A percentile compares a stretch with the other conserved stretches of the same genome.
These are phyloP conservation scores for Diaporthe sp. DNA, from an alignment of 2,329 filamentous ascomycete genomes.

Conservation along the genomic window DNA sequence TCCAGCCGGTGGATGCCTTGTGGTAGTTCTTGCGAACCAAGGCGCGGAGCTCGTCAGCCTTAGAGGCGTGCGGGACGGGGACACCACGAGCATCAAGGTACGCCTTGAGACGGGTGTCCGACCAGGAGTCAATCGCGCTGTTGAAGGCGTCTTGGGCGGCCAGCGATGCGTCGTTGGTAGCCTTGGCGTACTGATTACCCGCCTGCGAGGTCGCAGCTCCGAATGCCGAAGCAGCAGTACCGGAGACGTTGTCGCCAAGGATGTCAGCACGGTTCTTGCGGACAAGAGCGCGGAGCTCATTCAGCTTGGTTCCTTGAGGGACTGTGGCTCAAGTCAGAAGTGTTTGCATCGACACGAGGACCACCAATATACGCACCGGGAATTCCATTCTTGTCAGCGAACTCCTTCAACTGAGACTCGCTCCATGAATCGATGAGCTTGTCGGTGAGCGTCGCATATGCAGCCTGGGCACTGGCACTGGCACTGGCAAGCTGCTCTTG, in stretches of 20 bases:
- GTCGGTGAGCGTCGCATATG: slow-evolving; percentile 82
- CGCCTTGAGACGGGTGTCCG: slow-evolving; percentile 80
- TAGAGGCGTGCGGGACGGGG: slow-evolving; percentile 77
- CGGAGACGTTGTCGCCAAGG: slow-evolving; percentile 71
- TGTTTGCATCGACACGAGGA: background rate
- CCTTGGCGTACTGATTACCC: slow-evolving; percentile 80
- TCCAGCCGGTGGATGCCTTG: slow-evolving; percentile 75
- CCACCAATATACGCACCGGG: slow-evolving; percentile 45
- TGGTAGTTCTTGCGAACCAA: slow-evolving; percentile 79
- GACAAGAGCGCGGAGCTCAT: slow-evolving; percentile 89
- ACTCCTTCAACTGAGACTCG: slow-evolving; percentile 89
- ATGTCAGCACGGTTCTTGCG: slow-evolving; percentile 85
- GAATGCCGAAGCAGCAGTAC: slow-evolving; percentile 67
- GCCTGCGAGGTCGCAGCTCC: slow-evolving; percentile 81
- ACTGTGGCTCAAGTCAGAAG: slow-evolving; percentile 61
- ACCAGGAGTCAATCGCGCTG: slow-evolving; percentile 71
- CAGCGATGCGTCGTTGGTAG: slow-evolving; percentile 74
- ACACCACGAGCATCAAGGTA: slow-evolving; percentile 82
- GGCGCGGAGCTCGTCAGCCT: slow-evolving; percentile 78
- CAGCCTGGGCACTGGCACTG: slow-evolving; percentile 72
- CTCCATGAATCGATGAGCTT: slow-evolving; percentile 90
- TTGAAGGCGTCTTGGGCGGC: slow-evolving; percentile 76
- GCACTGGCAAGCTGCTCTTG: slow-evolving; percentile 70
- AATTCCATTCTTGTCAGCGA: slow-evolving; percentile 90
- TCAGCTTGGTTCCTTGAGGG: slow-evolving; percentile 89